Conservation (phyloP, 2,329 filamentous ascomycete species). For the Ceratocystis eucalypticola region DNA sequence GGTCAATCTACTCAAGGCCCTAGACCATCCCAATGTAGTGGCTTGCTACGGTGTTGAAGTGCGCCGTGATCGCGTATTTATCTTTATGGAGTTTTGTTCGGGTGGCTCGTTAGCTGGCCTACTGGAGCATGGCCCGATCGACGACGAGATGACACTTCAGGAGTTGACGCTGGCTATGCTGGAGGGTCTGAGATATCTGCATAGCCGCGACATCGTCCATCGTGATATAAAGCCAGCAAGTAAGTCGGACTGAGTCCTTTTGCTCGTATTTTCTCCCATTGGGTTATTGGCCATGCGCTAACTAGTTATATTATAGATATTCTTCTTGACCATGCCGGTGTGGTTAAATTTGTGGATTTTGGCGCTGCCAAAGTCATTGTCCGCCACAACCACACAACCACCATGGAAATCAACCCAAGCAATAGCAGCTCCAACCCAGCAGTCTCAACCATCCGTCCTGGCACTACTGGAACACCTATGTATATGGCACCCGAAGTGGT, state of each 20-base stretch:
- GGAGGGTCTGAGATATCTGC: conserved; percentile 85
- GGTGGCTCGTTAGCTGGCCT: conserved; percentile 82
- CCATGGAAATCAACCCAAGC: conserved; percentile 55
- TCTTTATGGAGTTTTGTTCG: conserved; percentile 99
- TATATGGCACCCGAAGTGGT: conserved; percentile 99
- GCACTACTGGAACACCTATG: conserved; percentile 95
- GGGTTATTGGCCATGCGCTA: not conserved
- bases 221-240: conserved; percentile 97
- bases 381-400: conserved; percentile 37
- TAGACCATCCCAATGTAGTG: conserved; percentile 95
- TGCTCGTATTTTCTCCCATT: not conserved
- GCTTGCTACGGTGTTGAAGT: conserved; percentile 97
- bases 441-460: not conserved
- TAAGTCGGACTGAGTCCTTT: conserved; percentile 34
- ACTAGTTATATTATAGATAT: conserved; percentile 47
- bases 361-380: conserved; percentile 72
- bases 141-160: conserved; percentile 95
- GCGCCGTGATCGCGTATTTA: conserved; percentile 97
- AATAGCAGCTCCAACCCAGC: conserved; percentile 38
- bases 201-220: conserved; percentile 83
- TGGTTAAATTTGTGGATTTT: conserved; percentile 99
- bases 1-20: conserved; percentile 87
- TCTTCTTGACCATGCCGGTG: conserved; percentile 88
- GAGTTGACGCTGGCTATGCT: conserved; percentile 90
- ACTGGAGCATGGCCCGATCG: conserved; percentile 88